Evolutionary conservation across 2,329 filamentous ascomycete genomes (phyloP).

Genomic region (Zymoseptoria brevis): DNA sequence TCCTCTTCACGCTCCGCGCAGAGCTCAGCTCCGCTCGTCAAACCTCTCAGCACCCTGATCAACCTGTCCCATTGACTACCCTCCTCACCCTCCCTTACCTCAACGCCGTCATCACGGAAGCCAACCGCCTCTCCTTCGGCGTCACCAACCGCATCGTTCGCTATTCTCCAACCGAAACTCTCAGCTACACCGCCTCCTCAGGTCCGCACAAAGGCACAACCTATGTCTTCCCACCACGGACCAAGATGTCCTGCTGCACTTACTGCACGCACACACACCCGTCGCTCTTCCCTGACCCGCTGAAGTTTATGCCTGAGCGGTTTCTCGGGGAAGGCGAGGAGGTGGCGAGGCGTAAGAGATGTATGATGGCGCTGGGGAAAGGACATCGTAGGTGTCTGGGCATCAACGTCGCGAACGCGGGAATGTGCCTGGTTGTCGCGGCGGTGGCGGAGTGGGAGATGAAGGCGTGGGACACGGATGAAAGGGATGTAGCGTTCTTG

Average conservation of each 20-base stretch:
- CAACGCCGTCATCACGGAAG: conserved; percentile 17
- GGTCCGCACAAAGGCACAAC: conserved; percentile 15
- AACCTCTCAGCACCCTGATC: not conserved
- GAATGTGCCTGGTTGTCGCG: conserved; percentile 4
- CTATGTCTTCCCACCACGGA: conserved; percentile 17
- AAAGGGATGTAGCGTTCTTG: conserved; percentile 4
- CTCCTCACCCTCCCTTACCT: conserved; percentile 18
- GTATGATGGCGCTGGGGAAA: conserved; percentile 4
- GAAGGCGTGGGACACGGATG: conserved; percentile 3
- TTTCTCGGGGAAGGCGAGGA: conserved; percentile 22
- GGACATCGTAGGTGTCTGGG: conserved; percentile 4
- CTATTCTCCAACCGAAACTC: conserved; percentile 11
- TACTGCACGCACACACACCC: conserved; percentile 27
- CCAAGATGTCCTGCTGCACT: conserved; percentile 27
- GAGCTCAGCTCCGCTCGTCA: conserved; percentile 28
- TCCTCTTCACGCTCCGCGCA: conserved; percentile 29
- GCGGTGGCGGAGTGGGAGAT: conserved; percentile 1
- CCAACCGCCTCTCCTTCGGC: conserved; percentile 17
- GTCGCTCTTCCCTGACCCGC: conserved; percentile 26
- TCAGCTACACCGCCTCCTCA: conserved; percentile 20
- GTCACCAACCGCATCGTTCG: conserved; percentile 15
- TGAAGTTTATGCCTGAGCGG: conserved; percentile 28
- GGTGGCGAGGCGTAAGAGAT: conserved; percentile 1
- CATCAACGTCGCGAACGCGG: conserved; percentile 4
- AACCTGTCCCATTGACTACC: conserved; percentile 4